Conservation (phyloP, 2,329 filamentous ascomycete species). For the Fusarium dlaminii region DNA sequence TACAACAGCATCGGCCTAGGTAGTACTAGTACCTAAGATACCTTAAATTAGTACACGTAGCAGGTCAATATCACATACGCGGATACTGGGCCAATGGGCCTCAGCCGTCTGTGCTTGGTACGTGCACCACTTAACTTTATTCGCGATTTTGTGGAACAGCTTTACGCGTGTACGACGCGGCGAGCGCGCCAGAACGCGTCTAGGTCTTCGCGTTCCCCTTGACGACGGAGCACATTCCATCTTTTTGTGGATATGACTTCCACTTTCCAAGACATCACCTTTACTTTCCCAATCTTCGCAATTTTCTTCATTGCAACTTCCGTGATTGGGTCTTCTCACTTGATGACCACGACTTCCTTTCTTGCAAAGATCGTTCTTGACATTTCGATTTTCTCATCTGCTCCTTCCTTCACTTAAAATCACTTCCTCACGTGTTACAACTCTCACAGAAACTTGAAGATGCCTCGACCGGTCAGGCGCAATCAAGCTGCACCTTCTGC, state of each 20-base stretch:
- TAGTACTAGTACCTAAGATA: background rate
- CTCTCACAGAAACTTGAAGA: slow-evolving; percentile 17
- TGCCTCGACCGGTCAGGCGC: slow-evolving; percentile 42
- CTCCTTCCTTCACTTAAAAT: background rate
- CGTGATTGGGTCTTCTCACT: background rate
- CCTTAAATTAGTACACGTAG: background rate
- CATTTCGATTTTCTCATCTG: background rate
- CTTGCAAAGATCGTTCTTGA: background rate
- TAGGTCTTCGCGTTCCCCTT: slow-evolving; percentile 27
- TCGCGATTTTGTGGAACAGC: background rate
- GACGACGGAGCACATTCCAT: slow-evolving; percentile 29
- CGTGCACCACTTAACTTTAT: slow-evolving; percentile 1
- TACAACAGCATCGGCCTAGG: background rate
- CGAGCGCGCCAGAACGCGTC: slow-evolving; percentile 5
- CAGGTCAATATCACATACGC: background rate
- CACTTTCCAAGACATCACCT: slow-evolving; percentile 20
- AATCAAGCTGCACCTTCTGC: slow-evolving; percentile 31
- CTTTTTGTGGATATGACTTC: slow-evolving; percentile 8
- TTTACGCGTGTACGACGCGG: slow-evolving; percentile 19
- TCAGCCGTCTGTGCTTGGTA: background rate
- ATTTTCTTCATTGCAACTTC: slow-evolving; percentile 6
- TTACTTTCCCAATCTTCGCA: slow-evolving; percentile 6
- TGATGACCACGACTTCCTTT: slow-evolving; percentile 4
- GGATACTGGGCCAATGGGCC: background rate
- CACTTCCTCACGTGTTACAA: background rate